Conservation (phyloP, 1,139 yeast species). For the Pneumocystis jirovecii region DNA sequence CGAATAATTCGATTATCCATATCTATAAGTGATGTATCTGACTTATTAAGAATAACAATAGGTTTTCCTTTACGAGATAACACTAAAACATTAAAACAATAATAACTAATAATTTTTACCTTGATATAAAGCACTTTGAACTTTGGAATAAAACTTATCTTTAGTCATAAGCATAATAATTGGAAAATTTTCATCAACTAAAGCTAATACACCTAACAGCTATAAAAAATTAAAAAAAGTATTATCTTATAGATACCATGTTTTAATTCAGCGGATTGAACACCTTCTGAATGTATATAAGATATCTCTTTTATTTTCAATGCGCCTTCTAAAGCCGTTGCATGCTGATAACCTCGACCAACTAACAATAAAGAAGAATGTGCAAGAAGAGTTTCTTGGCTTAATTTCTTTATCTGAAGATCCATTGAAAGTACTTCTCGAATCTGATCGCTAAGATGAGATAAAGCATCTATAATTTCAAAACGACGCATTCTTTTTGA, state of each 20-base stretch:
- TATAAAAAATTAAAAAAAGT: not conserved
- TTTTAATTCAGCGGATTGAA: constrained; percentile 94
- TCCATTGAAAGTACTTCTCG: constrained; percentile 60
- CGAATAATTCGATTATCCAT: constrained; percentile 36
- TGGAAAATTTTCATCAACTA: constrained; percentile 87
- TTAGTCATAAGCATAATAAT: constrained; percentile 94
- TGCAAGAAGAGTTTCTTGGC: constrained; percentile 54
- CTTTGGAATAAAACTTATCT: constrained; percentile 92
- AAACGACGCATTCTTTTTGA: constrained; percentile 60
- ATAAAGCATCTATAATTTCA: constrained; percentile 77
- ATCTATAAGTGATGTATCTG: constrained; percentile 34
- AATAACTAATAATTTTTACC: constrained; percentile 40
- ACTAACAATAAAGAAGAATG: constrained; percentile 79
- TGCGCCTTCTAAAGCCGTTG: constrained; percentile 97
- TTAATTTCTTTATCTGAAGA: constrained; percentile 56
- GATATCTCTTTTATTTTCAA: constrained; percentile 95
- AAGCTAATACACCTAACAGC: constrained; percentile 39
- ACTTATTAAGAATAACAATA: constrained; percentile 80
- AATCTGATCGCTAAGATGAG: constrained; percentile 74
- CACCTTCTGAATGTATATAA: constrained; percentile 98
- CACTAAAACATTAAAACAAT: not conserved
- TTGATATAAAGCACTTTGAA: constrained; percentile 89
- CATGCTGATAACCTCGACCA: constrained; percentile 96
- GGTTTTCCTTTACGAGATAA: constrained; percentile 77
- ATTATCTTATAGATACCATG: constrained; percentile 52